Evolutionary conservation across 148 eudicot genomes (phyloP), one percentile per base, ranked within the genome.

Genomic region (Vaccinium myrtillus): DNA sequence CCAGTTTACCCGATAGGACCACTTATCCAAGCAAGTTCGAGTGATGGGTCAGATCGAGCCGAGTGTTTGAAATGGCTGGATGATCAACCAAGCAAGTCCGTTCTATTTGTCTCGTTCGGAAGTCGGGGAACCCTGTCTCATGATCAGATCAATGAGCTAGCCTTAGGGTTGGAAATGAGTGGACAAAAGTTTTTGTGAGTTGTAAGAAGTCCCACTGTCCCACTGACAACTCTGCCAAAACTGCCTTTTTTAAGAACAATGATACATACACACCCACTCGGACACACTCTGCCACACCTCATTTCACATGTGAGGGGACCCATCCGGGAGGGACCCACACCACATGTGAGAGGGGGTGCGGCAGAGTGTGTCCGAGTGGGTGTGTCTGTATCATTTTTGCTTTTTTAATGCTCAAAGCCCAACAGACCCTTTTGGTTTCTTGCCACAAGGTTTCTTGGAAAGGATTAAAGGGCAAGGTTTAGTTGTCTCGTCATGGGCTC

Each of bases 51-150:
- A 5, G 46, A 49, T 2, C 80, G 84, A 54, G 25, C 27, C 12
- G 27, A 61, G 12, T 91, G 90, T 56, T 59, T 86, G 73, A 78
- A n/a, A 18, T 92, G 93, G 94, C 61, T 92, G 67, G 89, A 91
- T 69, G 81, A 80, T 50, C 95, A 92, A 87, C 93, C 94, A 23
- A 6, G 21, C 6, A 82, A 84, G 11, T 92, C 93, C 0, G 92
- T 92, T n/a, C 32, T 92, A 48, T 91, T 70, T 56, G 85, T 92
- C 21, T 90, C 91, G 0, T 92, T 92, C 80, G 92, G 92, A 13
- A 92, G 95, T 75, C 93, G 90, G 21, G 93, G 92, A 55, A 85
- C 90, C 50, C 87, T 92, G 25, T 88, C 92, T 6, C 48, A 30
- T 54, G 85, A 88, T 1, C 93, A 92, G 43, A 55, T 88, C 1